Evolutionary conservation across 1,284 basidiomycete genomes (phyloP).

Genomic region (Ceratobasidium sp.): DNA sequence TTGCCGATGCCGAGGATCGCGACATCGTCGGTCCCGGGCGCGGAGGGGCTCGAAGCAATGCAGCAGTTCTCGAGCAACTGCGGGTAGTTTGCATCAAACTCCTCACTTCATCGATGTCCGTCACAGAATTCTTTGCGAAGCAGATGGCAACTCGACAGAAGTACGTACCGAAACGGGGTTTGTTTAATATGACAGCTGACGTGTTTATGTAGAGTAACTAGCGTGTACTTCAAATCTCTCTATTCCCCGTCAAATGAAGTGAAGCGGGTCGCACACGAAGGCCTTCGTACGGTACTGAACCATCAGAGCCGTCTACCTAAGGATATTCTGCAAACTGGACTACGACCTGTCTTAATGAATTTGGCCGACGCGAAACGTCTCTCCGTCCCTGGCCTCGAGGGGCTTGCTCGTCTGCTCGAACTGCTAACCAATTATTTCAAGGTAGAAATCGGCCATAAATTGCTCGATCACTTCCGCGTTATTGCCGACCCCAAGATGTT

Average conservation of each 20-base stretch:
- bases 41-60: slow-evolving; percentile 81
- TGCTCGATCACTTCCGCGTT: slow-evolving; percentile 94
- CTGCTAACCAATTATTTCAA: slow-evolving; percentile 99
- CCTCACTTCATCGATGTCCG: slow-evolving; percentile 93
- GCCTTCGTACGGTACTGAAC: slow-evolving; percentile 88
- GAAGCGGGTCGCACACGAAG: slow-evolving; percentile 95
- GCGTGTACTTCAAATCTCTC: slow-evolving; percentile 98
- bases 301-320: slow-evolving; percentile 95
- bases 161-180: slow-evolving; percentile 61
- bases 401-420: slow-evolving; percentile 94
- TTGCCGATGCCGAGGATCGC: slow-evolving; percentile 95
- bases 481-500: slow-evolving; percentile 89
- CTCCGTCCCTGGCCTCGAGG: slow-evolving; percentile 94
- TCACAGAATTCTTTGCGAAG: slow-evolving; percentile 90
- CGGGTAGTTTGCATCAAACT: slow-evolving; percentile 96
- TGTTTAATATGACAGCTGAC: slow-evolving; percentile 37
- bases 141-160: slow-evolving; percentile 86
- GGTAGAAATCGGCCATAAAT: slow-evolving; percentile 98
- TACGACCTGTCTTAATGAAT: slow-evolving; percentile 98
- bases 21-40: slow-evolving; percentile 82
- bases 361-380: slow-evolving; percentile 95
- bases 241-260: slow-evolving; percentile 95
- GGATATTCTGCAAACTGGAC: slow-evolving; percentile 93
- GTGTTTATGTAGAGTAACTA: slow-evolving; percentile 77
- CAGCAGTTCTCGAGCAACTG: slow-evolving; percentile 87